phyloP scores from a whole-genome alignment of 148 eudicot species.

The Amaranthus cruentus region DNA sequence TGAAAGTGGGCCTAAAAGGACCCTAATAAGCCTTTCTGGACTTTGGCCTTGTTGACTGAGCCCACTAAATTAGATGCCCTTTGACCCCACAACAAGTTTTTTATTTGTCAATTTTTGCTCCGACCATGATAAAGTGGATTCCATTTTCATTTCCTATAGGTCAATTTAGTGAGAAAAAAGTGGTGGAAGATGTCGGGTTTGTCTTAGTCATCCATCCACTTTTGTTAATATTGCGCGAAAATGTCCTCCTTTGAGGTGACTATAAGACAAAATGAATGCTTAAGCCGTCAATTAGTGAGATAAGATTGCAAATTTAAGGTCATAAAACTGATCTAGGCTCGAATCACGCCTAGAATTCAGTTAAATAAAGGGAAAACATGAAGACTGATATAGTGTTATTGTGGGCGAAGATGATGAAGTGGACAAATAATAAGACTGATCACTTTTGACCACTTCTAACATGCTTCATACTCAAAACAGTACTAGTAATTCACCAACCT shows the following conservation, averaged over 20 bases:
- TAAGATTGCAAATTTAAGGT: conserved; percentile 19
- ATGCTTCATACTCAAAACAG: neutral
- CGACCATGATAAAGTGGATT: too few species aligned
- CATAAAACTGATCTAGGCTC: conserved; percentile 23
- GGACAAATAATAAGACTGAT: neutral
- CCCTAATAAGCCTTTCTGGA: too few species aligned
- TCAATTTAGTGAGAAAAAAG: conserved; percentile 8
- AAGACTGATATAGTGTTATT: neutral
- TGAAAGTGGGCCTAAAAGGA: too few species aligned
- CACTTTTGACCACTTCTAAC: too few species aligned
- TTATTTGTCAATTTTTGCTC: too few species aligned
- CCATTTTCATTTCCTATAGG: neutral
- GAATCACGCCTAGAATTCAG: conserved; percentile 26
- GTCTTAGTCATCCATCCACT: neutral
- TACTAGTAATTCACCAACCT: conserved; percentile 7
- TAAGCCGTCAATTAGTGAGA: conserved; percentile 21
- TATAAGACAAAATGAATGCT: conserved; percentile 14
- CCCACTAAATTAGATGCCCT: too few species aligned
- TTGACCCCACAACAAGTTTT: too few species aligned
- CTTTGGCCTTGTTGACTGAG: too few species aligned
- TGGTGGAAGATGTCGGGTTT: neutral
- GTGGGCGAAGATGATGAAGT: neutral
- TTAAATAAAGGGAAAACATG: neutral
- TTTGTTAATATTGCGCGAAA: neutral
- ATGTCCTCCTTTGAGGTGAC: neutral